A percentile compares a stretch with the other conserved stretches of the same genome.
phyloP scores from a whole-genome alignment of 2,329 filamentous ascomycete genomes.

The Pseudogymnoascus sp. region DNA sequence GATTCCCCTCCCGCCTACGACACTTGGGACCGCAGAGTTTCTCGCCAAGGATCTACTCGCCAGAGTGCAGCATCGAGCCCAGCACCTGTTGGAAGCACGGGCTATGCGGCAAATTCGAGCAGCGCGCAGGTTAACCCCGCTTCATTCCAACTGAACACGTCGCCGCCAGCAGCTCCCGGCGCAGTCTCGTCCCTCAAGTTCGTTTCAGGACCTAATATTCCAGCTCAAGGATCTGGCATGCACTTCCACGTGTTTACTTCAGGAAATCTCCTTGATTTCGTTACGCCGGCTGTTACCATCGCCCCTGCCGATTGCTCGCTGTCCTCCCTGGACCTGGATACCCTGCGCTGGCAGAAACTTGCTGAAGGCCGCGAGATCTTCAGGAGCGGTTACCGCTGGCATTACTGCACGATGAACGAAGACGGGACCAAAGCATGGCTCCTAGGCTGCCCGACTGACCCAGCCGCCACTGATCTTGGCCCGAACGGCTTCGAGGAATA shows the following conservation, averaged over 20 bases:
- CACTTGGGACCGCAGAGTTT: constrained; percentile 35
- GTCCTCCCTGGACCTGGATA: constrained; percentile 79
- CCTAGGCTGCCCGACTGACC: constrained; percentile 81
- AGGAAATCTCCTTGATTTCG: constrained; percentile 85
- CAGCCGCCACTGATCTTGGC: constrained; percentile 56
- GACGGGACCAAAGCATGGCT: constrained; percentile 96
- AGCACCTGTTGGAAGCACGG: constrained; percentile 51
- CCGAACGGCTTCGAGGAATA: constrained; percentile 78
- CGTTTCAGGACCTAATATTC: constrained; percentile 76
- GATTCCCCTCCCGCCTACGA: constrained; percentile 60
- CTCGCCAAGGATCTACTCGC: constrained; percentile 43
- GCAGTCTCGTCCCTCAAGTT: constrained; percentile 88
- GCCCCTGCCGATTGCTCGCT: constrained; percentile 82
- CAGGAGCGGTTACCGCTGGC: constrained; percentile 87
- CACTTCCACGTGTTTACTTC: constrained; percentile 96
- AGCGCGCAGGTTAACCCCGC: constrained; percentile 61
- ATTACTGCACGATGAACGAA: constrained; percentile 94
- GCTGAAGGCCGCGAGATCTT: constrained; percentile 94
- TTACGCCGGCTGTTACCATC: constrained; percentile 84
- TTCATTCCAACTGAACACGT: constrained; percentile 61
- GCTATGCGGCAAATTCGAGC: constrained; percentile 62
- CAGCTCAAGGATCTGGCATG: constrained; percentile 81
- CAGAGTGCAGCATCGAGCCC: constrained; percentile 43
- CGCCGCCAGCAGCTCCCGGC: constrained; percentile 80
- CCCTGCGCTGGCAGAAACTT: constrained; percentile 87